Evolutionary conservation across 2,329 filamentous ascomycete genomes (phyloP).

Genomic region (Ascochyta lentis): DNA sequence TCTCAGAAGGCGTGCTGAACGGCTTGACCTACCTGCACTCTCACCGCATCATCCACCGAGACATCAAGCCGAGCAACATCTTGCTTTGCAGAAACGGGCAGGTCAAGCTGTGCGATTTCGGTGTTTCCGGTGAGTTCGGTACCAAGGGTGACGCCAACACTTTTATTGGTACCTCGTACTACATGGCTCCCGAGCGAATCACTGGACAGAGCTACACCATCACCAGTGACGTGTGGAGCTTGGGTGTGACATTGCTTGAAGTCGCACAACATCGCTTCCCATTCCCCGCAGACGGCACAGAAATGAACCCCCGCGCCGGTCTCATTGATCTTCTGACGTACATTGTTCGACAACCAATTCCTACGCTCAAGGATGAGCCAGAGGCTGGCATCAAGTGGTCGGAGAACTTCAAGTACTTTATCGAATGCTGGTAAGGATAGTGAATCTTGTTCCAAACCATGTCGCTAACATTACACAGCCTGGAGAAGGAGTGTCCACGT

Average conservation of each 20-base stretch:
- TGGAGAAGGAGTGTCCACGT: slow-evolving; percentile 89
- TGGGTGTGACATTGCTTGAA: slow-evolving; percentile 95
- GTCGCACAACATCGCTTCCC: slow-evolving; percentile 99
- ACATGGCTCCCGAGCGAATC: slow-evolving; percentile 98
- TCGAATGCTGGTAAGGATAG: slow-evolving; percentile 90
- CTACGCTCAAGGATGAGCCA: slow-evolving; percentile 93
- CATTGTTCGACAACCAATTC: slow-evolving; percentile 94
- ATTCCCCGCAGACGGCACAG: slow-evolving; percentile 94
- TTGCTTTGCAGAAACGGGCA: slow-evolving; percentile 85
- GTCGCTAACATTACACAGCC: slow-evolving; percentile 60
- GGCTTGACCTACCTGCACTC: slow-evolving; percentile 94
- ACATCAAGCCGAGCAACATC: slow-evolving; percentile 99
- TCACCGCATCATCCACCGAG: slow-evolving; percentile 96
- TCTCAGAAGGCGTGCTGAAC: slow-evolving; percentile 91
- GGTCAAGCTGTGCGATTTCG: slow-evolving; percentile 98
- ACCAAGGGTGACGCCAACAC: slow-evolving; percentile 99
- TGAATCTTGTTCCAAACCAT: not conserved
- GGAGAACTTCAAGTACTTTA: slow-evolving; percentile 98
- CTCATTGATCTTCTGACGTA: slow-evolving; percentile 96
- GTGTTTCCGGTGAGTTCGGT: slow-evolving; percentile 95
- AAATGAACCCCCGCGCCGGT: slow-evolving; percentile 91
- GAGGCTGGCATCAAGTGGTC: slow-evolving; percentile 91
- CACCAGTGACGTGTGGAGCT: slow-evolving; percentile 97
- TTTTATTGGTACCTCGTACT: slow-evolving; percentile 98
- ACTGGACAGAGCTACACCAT: slow-evolving; percentile 98